Base-by-base conservation (phyloP, 306 rosid genomes). In the Argentina anserina region DNA sequence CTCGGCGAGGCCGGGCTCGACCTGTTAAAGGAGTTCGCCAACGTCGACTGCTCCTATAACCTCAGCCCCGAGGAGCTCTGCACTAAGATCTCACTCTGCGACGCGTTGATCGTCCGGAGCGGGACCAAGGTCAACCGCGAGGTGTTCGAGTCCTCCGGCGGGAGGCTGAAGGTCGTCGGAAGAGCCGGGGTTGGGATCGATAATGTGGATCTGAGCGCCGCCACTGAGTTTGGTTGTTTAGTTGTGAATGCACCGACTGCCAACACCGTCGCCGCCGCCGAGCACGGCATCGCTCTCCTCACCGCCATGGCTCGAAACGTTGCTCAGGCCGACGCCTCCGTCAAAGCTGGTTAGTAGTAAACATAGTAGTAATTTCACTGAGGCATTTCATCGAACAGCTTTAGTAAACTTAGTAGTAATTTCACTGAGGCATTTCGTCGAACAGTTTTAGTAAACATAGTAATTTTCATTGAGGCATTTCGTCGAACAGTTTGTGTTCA, bases 241-340 rank as follows among this genome's bases (percentile, higher is more conserved):
- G 99, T 95, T 13, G 99, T 95, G 5, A 95, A 95, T 67, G 99
- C 97, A 0, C 99, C 99, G 9, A 95, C 97, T 31, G 99, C 99
- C 0, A 95, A 95, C 83, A 95, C 99, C 7, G 88, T 91, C 9
- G 99, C 99, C 0, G 97, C 99, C 9, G 99, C 99, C 0, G 99
- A 95, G 60, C 99, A 95, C 39, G 99, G 99, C 58, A 91, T 91
- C 49, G 97, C 97, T 9, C 99, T 95, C 74, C 71, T 91, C 76
- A 85, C 97, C 5, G 89, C 96, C 41, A 95, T 95, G 99, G 97
- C 99, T 5, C 87, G 99, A 84, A 95, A 95, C 77, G 93, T 95
- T 9, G 97, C 99, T 15, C 99, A 86, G 70, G 97, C 99, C 6
- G 99, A 95, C 36, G 97, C 99, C 8, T 91, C 99, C 1, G 83